Evolutionary conservation across 495 filamentous ascomycete genomes (phyloP), one percentile per base, ranked within the genome.

Genomic region (Daldinia loculata): DNA sequence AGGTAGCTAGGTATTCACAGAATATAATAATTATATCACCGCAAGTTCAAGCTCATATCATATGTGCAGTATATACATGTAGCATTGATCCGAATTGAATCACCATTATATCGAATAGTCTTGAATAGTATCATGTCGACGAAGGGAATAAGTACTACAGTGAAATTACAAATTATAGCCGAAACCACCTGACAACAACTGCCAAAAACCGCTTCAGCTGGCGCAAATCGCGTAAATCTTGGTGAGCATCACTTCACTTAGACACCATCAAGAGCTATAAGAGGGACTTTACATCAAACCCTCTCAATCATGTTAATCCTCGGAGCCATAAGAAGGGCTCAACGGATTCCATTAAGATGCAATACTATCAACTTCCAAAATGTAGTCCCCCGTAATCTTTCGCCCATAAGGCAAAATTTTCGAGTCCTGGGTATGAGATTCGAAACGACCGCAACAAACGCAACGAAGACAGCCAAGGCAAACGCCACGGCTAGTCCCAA

Each of bases 241-340:
- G 38, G 12, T 24, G 19, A 9, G 15, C 24, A 29, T 55, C 26
- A 60, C 29, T 24, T 32, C 41, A 56, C 24, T 56, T 19, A 56
- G n/a, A 56, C 53, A 56, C 14, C 30, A 27, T 24, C 53, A 32
- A 32, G 30, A 30, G 6, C 11, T 12, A 30, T 36, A 43, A 22
- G 43, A 34, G 48, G 32, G 12, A 43, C n/a, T 53, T 56, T 29
- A 52, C 14, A 56, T 56, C 30, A 41, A 56, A 26, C 1, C 41
- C 4, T 70, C 56, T 56, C 48, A 48, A 64, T 34, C 11, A 72
- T 67, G 63, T 51, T 67, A 22, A 6, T 61, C 26, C 53, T 68
- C 38, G 27, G 56, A 50, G 56, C 45, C 15, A 2, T 68, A 22
- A 50, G 68, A 53, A 71, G 56, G 17, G 29, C 64, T 65, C 70